Base-by-base conservation (phyloP, 441 rosid species). In the Euphorbia celastroides region DNA sequence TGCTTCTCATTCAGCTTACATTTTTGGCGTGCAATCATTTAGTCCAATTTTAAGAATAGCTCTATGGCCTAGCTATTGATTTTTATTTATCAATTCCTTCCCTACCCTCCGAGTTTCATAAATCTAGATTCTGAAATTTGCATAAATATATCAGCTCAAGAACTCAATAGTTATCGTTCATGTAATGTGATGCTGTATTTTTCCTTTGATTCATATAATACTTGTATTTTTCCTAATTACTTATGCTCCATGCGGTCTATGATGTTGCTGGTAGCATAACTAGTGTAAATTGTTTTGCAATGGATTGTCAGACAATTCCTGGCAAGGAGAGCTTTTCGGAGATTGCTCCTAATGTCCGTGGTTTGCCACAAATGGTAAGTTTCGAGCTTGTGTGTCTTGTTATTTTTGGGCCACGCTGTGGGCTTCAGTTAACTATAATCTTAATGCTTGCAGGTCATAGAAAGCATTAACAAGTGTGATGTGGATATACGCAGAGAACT, bases 401-500 rank as follows among this genome's bases (percentile, higher is more conserved):
- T 58, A 14, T 58, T 0, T 34, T 42, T 12, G 12, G 71, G 14
- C 20, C 16, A 46, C 14, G 22, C 44, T 42, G 28, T 16, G 23
- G 46, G 2, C 55, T 70, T 46, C 27, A 19, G 16, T 26, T 34
- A 17, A 28, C 38, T 48, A 12, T 6, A 46, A 32, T 42, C 57
- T 25, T 30, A 38, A 70, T 54, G 48, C 64, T 63, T 77, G 72
- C 90, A 92, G 99, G 98, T 90, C 67, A 79, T 90, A 77, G 99
- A 95, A 60, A 92, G 98, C 83, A 89, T 95, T 76, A 92, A 86
- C 77, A 88, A 71, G 81, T 92, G 97, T 68, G 99, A 95, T 64
- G 98, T 84, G 62, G 99, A 95, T 78, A 95, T 92, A 68, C 83
- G 99, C 62, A 87, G 97, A 80, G 99, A 95, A 72, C 77, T 95